A percentile compares a stretch with the other conserved stretches of the same genome.
These are phyloP conservation scores for Pleoardoris graminearum DNA, from an alignment of 2,329 filamentous ascomycete species.

Conservation along the genomic window DNA sequence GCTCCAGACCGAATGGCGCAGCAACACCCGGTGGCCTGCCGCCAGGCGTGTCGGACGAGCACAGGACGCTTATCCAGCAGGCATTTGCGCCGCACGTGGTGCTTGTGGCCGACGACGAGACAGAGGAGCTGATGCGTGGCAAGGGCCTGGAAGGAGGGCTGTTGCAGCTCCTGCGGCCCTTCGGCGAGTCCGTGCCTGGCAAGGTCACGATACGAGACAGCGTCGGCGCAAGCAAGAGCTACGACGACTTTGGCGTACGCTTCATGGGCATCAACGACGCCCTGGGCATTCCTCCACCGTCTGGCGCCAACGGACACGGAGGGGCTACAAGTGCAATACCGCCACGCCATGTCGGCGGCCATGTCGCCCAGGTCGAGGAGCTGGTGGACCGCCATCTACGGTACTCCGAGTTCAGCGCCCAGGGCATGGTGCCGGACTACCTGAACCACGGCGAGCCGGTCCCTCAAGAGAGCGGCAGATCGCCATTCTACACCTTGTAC, in stretches of 20 bases:
- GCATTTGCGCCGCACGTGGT: slow-evolving; percentile 89
- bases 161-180: slow-evolving; percentile 83
- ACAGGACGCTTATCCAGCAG: slow-evolving; percentile 70
- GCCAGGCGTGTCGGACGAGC: slow-evolving; percentile 57
- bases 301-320: slow-evolving; percentile 23
- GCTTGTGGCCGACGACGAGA: slow-evolving; percentile 84
- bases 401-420: slow-evolving; percentile 65
- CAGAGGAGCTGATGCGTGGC: slow-evolving; percentile 73
- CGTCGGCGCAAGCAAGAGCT: slow-evolving; percentile 76
- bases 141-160: slow-evolving; percentile 86
- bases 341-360: slow-evolving; percentile 51
- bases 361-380: slow-evolving; percentile 73
- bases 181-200: slow-evolving; percentile 84
- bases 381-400: slow-evolving; percentile 78
- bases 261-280: slow-evolving; percentile 73
- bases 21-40: slow-evolving; percentile 44
- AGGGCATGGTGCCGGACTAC: slow-evolving; percentile 46
- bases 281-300: slow-evolving; percentile 43
- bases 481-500: slow-evolving; percentile 84
- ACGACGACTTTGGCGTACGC: slow-evolving; percentile 87
- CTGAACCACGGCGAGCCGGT: slow-evolving; percentile 40
- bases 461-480: slow-evolving; percentile 50
- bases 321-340: slow-evolving; percentile 36
- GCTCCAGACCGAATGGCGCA: slow-evolving; percentile 39
- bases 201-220: slow-evolving; percentile 92